A percentile compares a stretch with the other conserved stretches of the same genome.
These are phyloP conservation scores for Piper longum DNA, from an alignment of 164 flowering plant genomes.

Conservation along the genomic window DNA sequence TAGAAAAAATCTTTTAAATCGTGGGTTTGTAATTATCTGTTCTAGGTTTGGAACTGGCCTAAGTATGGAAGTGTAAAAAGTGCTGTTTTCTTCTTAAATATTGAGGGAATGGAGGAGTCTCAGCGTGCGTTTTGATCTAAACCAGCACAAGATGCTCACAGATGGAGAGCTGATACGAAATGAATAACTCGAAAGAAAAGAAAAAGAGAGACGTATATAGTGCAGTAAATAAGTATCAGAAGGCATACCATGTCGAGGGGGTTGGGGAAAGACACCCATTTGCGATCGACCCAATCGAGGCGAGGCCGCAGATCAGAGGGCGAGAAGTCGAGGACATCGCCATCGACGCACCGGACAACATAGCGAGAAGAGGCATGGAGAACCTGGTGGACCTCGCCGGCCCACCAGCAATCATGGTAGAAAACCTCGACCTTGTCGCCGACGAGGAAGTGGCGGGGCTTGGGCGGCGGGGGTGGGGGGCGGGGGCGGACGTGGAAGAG, in stretches of 20 bases:
- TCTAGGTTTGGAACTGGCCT: too few relatives aligned
- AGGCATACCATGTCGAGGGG: not conserved
- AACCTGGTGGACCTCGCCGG: constrained; percentile 46
- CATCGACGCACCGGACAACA: constrained; percentile 32
- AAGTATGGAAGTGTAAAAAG: too few relatives aligned
- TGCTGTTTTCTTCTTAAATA: too few relatives aligned
- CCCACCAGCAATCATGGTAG: constrained; percentile 86
- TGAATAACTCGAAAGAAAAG: not conserved
- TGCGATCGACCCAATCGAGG: constrained; percentile 61
- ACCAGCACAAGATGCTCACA: too few relatives aligned
- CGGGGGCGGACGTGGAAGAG: constrained; percentile 38
- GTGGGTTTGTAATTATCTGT: too few relatives aligned
- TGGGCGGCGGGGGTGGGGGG: constrained; percentile 26
- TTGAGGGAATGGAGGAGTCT: too few relatives aligned
- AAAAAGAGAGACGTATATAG: not conserved
- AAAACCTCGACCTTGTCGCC: constrained; percentile 66
- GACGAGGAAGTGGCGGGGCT: constrained; percentile 19
- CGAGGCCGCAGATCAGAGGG: constrained; percentile 41
- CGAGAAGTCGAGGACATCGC: constrained; percentile 35
- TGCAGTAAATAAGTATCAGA: not conserved
- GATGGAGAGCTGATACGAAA: not conserved
- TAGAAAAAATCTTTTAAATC: too few relatives aligned
- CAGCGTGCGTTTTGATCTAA: too few relatives aligned
- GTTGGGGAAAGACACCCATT: constrained; percentile 35
- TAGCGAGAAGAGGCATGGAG: constrained; percentile 20